Evolutionary conservation across 371 early-diverging fungal species (phyloP).

Genomic region (Mortierella sp.): DNA sequence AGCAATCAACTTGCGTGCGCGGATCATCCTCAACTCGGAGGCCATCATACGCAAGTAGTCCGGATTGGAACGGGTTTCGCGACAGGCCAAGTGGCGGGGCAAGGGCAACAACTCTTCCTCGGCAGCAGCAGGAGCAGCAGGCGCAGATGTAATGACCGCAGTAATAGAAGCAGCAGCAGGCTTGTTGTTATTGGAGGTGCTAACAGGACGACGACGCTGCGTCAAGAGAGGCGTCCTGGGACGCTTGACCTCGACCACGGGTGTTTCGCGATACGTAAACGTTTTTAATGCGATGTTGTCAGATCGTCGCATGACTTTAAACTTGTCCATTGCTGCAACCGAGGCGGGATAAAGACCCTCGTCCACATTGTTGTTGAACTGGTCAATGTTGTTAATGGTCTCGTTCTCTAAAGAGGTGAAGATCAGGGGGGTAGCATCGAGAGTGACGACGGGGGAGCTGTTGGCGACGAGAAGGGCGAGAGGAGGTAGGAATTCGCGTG

Average conservation of each 20-base stretch:
- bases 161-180: not conserved
- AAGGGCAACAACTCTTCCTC: conserved; percentile 21
- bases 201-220: conserved; percentile 6
- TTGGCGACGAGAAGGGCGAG: conserved; percentile 33
- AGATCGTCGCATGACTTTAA: conserved; percentile 46
- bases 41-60: conserved; percentile 73
- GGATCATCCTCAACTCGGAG: conserved; percentile 73
- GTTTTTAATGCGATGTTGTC: conserved; percentile 54
- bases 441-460: conserved; percentile 36
- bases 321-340: conserved; percentile 48
- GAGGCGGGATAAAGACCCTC: conserved; percentile 37
- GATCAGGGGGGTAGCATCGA: conserved; percentile 36
- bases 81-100: conserved; percentile 56
- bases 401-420: conserved; percentile 24
- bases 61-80: conserved; percentile 66
- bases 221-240: conserved; percentile 5
- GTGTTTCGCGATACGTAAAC: conserved; percentile 46
- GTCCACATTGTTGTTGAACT: not conserved
- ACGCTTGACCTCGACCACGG: conserved; percentile 24
- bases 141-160: not conserved
- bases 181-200: not conserved
- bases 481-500: conserved; percentile 33
- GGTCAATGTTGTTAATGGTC: not conserved
- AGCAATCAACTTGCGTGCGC: conserved; percentile 69
- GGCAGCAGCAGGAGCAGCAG: not conserved